Evolutionary conservation across 768 basidiomycete genomes (phyloP), one percentile per base, ranked within the genome.

Genomic region (Panaeolus cyanescens): DNA sequence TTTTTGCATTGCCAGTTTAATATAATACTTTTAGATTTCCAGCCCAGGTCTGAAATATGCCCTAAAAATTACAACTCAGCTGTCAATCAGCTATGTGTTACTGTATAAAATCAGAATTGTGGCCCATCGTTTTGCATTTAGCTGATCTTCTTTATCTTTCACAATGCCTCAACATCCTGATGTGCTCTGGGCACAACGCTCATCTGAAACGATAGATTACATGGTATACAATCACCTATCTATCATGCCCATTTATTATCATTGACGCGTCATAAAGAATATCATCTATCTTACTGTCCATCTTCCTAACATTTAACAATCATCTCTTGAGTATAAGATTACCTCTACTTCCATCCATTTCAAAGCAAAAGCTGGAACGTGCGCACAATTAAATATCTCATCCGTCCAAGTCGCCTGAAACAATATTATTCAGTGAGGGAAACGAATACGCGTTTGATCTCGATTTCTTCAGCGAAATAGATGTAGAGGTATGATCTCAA

Each of bases 171-270:
- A 70, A 64, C 93, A 94, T 75, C 96, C 96, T 34, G 95, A 97
- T 77, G 81, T 96, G 33, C 83, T 95, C 2, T 99, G 96, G 95
- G 96, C 96, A 50, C 96, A 99, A 77, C 87, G 96, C 67, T 93
- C 90, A 80, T 91, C 87, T 37, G 82, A 75, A 15, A 68, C 79
- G 10, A 83, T 79, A 13, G 80, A 85, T 32, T 82, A 80, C 45
- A 95, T 95, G 82, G 95, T 92, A 50, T 40, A 73, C 65, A 40
- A 31, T 59, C 15, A 30, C 31, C 54, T n/a, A n/a, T 42, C 22
- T 53, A 53, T 56, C 58, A 56, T 58, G 62, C 42, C 58, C 55
- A 63, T 63, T 57, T 13, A n/a, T 45, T 30, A 54, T 56, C 58
- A 54, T 64, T 73, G 56, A 69, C 67, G 62, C 68, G 64, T 60